Percentiles rank a stretch among this genome's conserved stretches.
These are phyloP conservation scores for Penicillium oxalicum DNA, from an alignment of 2,329 filamentous ascomycete genomes.

Conservation along the genomic window DNA sequence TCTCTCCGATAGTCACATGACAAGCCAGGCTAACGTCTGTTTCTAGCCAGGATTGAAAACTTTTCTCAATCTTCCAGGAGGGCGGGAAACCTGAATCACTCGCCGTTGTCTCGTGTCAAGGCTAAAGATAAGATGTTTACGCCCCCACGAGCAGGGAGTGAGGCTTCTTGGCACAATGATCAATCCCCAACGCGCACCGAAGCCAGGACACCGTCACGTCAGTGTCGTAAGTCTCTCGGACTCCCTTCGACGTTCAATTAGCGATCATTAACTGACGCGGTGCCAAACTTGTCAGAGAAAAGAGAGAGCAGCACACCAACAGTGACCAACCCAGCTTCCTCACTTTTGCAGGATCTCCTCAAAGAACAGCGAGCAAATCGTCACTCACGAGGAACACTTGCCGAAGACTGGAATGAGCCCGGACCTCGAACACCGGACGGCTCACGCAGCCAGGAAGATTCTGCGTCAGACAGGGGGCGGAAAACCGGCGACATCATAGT, in stretches of 20 bases:
- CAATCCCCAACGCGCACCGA: conserved; percentile 21
- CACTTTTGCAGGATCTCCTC: conserved; percentile 36
- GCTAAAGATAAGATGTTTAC: conserved; percentile 28
- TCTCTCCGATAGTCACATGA: neutral
- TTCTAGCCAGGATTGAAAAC: neutral
- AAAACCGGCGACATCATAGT: conserved; percentile 27
- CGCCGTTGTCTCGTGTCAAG: conserved; percentile 29
- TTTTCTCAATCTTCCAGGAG: conserved; percentile 14
- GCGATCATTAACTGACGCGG: too few species aligned
- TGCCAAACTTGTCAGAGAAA: conserved; percentile 17
- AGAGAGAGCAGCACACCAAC: conserved; percentile 27
- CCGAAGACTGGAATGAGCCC: conserved; percentile 22
- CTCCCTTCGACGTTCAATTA: neutral
- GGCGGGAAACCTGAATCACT: conserved; percentile 17
- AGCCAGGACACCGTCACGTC: conserved; percentile 20
- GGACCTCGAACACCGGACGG: conserved; percentile 23
- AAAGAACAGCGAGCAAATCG: conserved; percentile 39
- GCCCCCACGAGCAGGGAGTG: conserved; percentile 21
- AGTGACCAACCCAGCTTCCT: conserved; percentile 36
- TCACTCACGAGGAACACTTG: conserved; percentile 21
- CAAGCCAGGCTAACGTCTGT: neutral
- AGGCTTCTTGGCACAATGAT: conserved; percentile 28
- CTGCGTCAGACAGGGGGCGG: conserved; percentile 31
- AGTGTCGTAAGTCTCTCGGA: conserved; percentile 18
- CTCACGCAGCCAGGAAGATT: conserved; percentile 27